A percentile compares a stretch with the other conserved stretches of the same genome.
These are phyloP conservation scores for Luffa acutangula DNA, from an alignment of 306 rosid genomes.

Conservation along the genomic window DNA sequence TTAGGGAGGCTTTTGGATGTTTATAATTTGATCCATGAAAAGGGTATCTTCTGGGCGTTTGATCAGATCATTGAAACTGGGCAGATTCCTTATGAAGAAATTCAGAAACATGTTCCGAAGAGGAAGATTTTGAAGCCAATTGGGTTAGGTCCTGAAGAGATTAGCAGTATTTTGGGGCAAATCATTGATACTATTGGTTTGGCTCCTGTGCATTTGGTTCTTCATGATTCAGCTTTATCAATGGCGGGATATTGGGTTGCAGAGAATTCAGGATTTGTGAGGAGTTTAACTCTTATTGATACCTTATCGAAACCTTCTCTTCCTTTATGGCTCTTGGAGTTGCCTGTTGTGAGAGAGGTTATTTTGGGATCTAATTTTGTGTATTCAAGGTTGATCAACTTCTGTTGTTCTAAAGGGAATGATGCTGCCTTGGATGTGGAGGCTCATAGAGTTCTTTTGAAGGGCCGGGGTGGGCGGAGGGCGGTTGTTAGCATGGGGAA, in stretches of 20 bases:
- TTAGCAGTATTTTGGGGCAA: slow-evolving; percentile 67
- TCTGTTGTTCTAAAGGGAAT: slow-evolving; percentile 50
- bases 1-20: slow-evolving; percentile 64
- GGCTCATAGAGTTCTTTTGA: slow-evolving; percentile 65
- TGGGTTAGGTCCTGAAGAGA: slow-evolving; percentile 55
- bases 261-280: slow-evolving; percentile 45
- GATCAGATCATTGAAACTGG: slow-evolving; percentile 89
- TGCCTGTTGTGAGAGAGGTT: slow-evolving; percentile 58
- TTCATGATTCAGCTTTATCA: slow-evolving; percentile 78
- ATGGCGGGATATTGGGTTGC: slow-evolving; percentile 56
- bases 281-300: slow-evolving; percentile 81
- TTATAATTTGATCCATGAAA: slow-evolving; percentile 58
- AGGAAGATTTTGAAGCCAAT: slow-evolving; percentile 43
- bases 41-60: slow-evolving; percentile 90
- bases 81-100: slow-evolving; percentile 80
- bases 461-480: slow-evolving; percentile 47
- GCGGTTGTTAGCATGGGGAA: slow-evolving; percentile 62
- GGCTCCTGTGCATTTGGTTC: slow-evolving; percentile 76
- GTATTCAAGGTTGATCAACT: slow-evolving; percentile 35
- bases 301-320: slow-evolving; percentile 37
- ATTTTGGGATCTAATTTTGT: slow-evolving; percentile 45
- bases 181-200: slow-evolving; percentile 47
- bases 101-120: slow-evolving; percentile 34
- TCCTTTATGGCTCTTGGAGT: slow-evolving; percentile 49
- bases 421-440: slow-evolving; percentile 34